Base-by-base conservation (phyloP, 225 moss, liverwort and hornwort genomes). In the Ulota crispa region DNA sequence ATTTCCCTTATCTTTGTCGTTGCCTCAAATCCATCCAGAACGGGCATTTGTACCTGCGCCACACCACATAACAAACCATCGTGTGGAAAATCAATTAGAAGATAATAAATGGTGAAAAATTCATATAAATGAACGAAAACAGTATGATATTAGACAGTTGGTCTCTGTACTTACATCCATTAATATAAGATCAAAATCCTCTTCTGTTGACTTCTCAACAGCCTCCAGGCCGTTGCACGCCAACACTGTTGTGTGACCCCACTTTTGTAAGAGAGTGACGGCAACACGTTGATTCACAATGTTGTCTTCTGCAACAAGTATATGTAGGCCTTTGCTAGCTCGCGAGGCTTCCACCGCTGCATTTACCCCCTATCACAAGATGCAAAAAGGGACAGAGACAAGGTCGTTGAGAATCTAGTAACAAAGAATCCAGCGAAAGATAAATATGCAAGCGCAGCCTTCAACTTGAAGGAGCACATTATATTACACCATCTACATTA, bases 271-370 rank as follows among this genome's bases (percentile, higher is more conserved):
- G 23, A 92, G 87, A 52, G 84, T 88, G 30, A 92, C 86, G 78
- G 89, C 88, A 78, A 92, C 89, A 73, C 86, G 92, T 82, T 92
- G 92, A 79, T 92, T 89, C 68, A 92, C 92, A 75, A 92, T 92
- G 73, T 89, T 92, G 68, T 92, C 89, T 71, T 92, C 92, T 20
- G 88, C 92, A 61, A 92, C 86, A 53, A 92, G 87, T 76, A 92
- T 92, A 68, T 88, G 92, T 72, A 92, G 72, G 43, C 89, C 86
- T 73, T 78, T 84, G 54, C 88, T 83, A 37, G 82, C 78, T 75
- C 82, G 81, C 60, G 85, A 52, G 14, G 56, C 55, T 66, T 81
- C 78, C 75, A 56, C 28, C 21, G 20, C 42, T 50, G 39, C 18
- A 24, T 39, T 56, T 47, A 75, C 89, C 88, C 72, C 63, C 86